These are phyloP conservation scores for Botryosphaeria dothidea DNA, from an alignment of 2,329 filamentous ascomycete genomes.

Conservation along the genomic window DNA sequence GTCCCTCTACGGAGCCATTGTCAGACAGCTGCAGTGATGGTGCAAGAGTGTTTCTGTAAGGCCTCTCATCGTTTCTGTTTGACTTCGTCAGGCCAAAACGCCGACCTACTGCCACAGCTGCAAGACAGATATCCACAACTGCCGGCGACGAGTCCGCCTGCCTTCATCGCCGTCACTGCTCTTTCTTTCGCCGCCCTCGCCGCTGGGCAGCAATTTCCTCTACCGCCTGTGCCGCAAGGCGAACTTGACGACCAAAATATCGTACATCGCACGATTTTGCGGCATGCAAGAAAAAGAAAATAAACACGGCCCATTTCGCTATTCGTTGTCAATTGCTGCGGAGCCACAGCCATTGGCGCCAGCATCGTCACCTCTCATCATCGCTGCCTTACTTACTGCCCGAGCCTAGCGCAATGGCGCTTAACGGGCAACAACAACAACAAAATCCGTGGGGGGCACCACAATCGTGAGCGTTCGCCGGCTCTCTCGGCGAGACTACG, in stretches of 20 bases:
- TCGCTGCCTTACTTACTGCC: not conserved
- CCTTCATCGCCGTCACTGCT: not conserved
- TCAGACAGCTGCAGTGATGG: not conserved
- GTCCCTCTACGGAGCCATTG: not conserved
- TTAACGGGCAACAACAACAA: not conserved
- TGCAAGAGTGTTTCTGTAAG: not conserved
- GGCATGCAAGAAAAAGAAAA: not conserved
- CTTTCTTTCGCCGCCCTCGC: not conserved
- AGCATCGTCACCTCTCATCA: not conserved
- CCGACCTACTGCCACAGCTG: not conserved
- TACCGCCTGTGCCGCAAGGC: not conserved
- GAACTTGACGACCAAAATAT: not conserved
- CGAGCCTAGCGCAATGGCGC: not conserved
- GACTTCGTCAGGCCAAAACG: not conserved
- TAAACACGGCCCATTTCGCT: not conserved
- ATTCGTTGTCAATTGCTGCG: not conserved
- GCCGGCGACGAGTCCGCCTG: not conserved
- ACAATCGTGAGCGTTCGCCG: not conserved
- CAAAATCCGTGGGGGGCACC: not conserved
- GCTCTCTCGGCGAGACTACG: conserved; percentile 5
- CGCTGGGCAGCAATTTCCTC: not conserved
- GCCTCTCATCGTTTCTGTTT: not conserved
- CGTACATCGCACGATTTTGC: not conserved
- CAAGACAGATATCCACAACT: not conserved
- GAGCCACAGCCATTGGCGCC: not conserved